Conservation (phyloP, 164 flowering plant species). For the Tinospora cordifolia region DNA sequence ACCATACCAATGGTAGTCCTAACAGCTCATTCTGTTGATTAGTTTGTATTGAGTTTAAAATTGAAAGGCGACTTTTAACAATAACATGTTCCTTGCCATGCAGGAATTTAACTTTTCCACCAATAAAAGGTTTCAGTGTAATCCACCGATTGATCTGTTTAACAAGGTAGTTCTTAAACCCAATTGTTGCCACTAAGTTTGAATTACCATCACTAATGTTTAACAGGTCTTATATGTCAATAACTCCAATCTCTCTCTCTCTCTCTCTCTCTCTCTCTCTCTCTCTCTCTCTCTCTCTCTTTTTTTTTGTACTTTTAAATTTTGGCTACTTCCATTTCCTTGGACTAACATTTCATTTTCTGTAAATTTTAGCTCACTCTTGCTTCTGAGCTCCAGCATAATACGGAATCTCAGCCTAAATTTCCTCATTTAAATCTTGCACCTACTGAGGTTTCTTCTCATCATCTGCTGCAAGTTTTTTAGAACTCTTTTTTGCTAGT, state of each 20-base stretch:
- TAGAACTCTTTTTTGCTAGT: background rate
- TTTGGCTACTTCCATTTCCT: background rate
- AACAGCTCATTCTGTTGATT: background rate
- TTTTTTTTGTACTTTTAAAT: no score
- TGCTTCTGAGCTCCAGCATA: constrained; percentile 45
- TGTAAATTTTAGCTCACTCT: constrained; percentile 50
- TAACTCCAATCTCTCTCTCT: no score
- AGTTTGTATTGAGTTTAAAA: background rate
- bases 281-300: no score
- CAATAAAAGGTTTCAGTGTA: constrained; percentile 47
- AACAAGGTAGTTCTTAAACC: constrained; percentile 45
- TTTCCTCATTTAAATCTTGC: constrained; percentile 18
- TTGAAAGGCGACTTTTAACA: background rate
- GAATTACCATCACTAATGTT: background rate
- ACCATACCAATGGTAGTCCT: constrained; percentile 63
- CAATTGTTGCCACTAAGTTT: background rate
- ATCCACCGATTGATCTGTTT: constrained; percentile 71
- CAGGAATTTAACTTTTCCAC: constrained; percentile 72
- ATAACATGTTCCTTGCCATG: constrained; percentile 8
- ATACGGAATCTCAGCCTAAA: constrained; percentile 30
- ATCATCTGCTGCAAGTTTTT: background rate
- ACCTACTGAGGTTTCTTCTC: constrained; percentile 39
- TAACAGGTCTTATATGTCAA: background rate
- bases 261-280: no score
- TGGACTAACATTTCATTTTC: constrained; percentile 3